Base-by-base conservation (phyloP, 805 yeast genomes). In the Nakazawaea ishiwadae region DNA sequence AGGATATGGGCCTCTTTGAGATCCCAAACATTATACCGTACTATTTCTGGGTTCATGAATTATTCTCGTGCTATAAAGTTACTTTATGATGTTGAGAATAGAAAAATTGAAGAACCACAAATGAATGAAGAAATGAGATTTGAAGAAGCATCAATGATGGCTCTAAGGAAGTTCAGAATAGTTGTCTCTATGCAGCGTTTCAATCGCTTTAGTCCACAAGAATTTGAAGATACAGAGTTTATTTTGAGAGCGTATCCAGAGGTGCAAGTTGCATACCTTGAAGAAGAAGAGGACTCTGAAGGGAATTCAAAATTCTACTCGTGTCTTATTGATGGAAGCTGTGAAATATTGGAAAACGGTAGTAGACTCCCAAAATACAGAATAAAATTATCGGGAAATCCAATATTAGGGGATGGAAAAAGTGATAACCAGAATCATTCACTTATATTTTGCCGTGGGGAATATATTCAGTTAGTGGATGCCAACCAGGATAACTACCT, bases 1-100 rank as follows among this genome's bases (percentile, higher is more conserved):
- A 66, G 95, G 51, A 72, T 87, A 2, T 87, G 96, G 96, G 85
- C 95, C 0, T 85, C 96, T 0, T 63, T 84, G 42, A 70, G 96
- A 52, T 74, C 85, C 2, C 96, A 87, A 54, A 87, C 96, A 0
- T 65, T 87, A 36, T 88, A 81, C 53, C 68, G 96, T 34, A 87
- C 96, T 0, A 71, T 86, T 3, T 76, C 89, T 2, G 96, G 96
- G 0, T 87, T 88, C 55, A 77, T 76, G 75, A 86, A 87, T 54
- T 87, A 87, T 54, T 68, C 78, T 5, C 68, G 75, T 20, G 96
- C 96, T 0, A 67, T 88, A 18, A 81, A 80, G 46, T 62, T 86
- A 15, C 63, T 88, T 3, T 76, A 77, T 53, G 73, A 72, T 46
- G 75, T 73, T 28, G 78, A 76, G 54, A 66, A 65, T 56, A 66